Evolutionary conservation across 768 basidiomycete genomes (phyloP), one percentile per base, ranked within the genome.

Genomic region (Candolleomyces aberdarensis): DNA sequence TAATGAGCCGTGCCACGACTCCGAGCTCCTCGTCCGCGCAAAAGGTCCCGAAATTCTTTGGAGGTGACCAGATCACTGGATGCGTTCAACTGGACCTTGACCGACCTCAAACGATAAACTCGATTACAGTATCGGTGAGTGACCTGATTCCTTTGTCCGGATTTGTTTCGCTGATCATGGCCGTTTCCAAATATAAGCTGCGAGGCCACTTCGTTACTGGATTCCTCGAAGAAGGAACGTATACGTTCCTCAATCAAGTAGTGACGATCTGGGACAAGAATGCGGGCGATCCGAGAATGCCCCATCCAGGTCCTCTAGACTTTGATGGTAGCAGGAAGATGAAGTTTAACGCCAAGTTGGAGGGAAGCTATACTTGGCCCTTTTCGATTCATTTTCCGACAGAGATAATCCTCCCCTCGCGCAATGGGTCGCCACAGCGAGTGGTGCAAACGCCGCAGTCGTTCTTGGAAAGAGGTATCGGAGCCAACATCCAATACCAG

Each of bases 371-470:
- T 56, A 66, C 65, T 0, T 78, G 76, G 75, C 74, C 76, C 6
- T 78, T 79, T 59, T 72, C 74, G 4, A 73, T 80, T 58, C 62
- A 72, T 3, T 73, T 79, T 63, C 78, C 79, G 13, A 67, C 66
- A 15, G 68, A 71, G 43, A 69, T 72, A 8, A 64, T 64, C 13
- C 56, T 73, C 19, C 53, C 64, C 0, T 63, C 64, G 7, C 61
- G 44, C 3, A 54, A 53, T n/a, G 47, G 54, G 26, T 26, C 54
- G 49, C 57, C 57, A 9, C 55, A 52, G 22, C 19, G 55, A 26
- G 54, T 41, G 11, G 50, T 62, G 15, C 63, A 70, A 8, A 61
- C 71, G 26, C 76, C 78, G 0, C 74, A 75, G 48, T 72, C 76
- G 0, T 78, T 78, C 59, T 58, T 69, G 3, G 78, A 80, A 59